Evolutionary conservation across 1,139 yeast species (phyloP), one percentile per base, ranked within the genome.

Genomic region (Hansenula lynferdii): DNA sequence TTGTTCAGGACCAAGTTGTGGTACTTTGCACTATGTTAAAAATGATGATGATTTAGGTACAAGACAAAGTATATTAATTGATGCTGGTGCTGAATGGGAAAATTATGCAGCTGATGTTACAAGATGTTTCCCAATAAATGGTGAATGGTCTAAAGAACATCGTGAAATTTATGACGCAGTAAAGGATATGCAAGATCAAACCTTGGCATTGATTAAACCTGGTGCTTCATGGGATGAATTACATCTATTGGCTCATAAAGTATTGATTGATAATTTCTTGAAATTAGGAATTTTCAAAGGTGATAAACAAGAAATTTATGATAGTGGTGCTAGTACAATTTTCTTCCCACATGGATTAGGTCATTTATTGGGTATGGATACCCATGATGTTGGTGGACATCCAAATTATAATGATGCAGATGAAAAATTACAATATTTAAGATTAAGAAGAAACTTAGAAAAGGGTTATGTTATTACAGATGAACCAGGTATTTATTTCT

Each of bases 21-120:
- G 96, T 19, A 87, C 96, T 3, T 72, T 92, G 47, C 98, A 92
- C 61, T 92, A 90, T 58, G 80, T 85, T 15, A 82, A 80, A 55
- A 92, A 92, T 56, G 95, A 89, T 53, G 89, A 82, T 42, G 71
- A 70, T 2, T 60, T 80, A 39, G 70, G 62, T 20, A 74, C 73
- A 5, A 73, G 75, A 49, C 80, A 76, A 43, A 73, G 92, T 5
- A 74, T 92, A 11, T 72, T 92, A 44, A 81, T 92, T 43, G 98
- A 92, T 63, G 97, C 97, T 6, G 98, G 98, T 37, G 96, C 96
- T 8, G 97, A 90, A 65, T 90, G 97, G 96, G 76, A 77, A 47
- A 78, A 87, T 56, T 92, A 92, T 61, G 92, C 96, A 6, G 73
- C 90, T 35, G 98, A 92, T 58, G 96, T 92, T 36, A 92, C 98